Percentiles rank a stretch among this genome's conserved stretches.
phyloP scores from a whole-genome alignment of 75 land plant genomes.

The Cunninghamia lanceolata region DNA sequence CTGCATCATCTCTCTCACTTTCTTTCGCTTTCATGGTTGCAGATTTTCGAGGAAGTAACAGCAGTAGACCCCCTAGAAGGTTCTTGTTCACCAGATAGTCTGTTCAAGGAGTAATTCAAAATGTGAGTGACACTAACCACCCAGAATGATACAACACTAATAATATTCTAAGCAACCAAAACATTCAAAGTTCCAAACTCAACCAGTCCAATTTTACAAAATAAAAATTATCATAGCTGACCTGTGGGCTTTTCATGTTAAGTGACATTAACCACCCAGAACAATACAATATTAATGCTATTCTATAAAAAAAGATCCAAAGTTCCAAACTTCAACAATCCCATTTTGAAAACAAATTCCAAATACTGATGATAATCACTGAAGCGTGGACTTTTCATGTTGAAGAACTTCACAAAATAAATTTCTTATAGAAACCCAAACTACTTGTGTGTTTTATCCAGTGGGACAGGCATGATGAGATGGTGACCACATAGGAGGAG shows the following conservation, averaged over 20 bases:
- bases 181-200: neutral
- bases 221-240: neutral
- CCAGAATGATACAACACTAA: neutral
- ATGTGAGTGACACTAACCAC: neutral
- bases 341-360: no score
- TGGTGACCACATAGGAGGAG: no score
- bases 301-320: no score
- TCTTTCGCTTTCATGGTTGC: constrained; percentile 12
- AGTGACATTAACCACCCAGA: no score
- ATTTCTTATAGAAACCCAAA: neutral
- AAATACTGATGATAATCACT: neutral
- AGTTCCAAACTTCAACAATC: no score
- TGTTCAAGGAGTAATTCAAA: constrained; percentile 16
- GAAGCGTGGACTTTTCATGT: neutral
- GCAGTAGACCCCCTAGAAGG: constrained; percentile 76
- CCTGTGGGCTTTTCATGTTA: neutral
- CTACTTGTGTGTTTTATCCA: no score
- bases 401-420: neutral
- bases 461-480: no score
- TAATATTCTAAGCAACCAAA: neutral
- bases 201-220: neutral
- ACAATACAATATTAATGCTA: no score
- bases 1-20: constrained; percentile 15
- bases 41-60: constrained; percentile 67
- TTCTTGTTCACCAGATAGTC: constrained; percentile 61